These are phyloP conservation scores for Penicillium expansum DNA, from an alignment of 2,329 filamentous ascomycete species.

Conservation along the genomic window DNA sequence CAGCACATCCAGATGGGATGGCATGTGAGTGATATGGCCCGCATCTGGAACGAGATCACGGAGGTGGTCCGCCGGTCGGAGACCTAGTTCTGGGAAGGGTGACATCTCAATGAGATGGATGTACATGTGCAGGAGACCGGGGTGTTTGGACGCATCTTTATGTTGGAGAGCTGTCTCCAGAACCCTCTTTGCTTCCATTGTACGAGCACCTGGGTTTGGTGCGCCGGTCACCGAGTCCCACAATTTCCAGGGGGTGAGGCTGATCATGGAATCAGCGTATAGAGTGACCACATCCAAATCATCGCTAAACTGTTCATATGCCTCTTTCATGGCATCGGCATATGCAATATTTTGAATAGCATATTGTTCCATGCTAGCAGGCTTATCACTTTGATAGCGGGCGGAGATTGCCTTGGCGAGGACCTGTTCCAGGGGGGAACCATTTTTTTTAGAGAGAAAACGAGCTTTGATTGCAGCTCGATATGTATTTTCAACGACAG, in stretches of 20 bases:
- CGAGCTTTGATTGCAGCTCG: conserved; percentile 47
- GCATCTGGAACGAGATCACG: conserved; percentile 65
- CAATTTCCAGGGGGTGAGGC: conserved; percentile 62
- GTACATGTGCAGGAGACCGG: conserved; percentile 71
- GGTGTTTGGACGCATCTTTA: conserved; percentile 55
- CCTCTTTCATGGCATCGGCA: conserved; percentile 59
- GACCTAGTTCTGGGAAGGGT: conserved; percentile 59
- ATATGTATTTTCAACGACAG: conserved; percentile 49
- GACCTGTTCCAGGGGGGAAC: conserved; percentile 56
- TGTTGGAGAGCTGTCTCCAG: conserved; percentile 58
- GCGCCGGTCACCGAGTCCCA: conserved; percentile 61
- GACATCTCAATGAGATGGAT: conserved; percentile 81
- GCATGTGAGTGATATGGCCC: conserved; percentile 74
- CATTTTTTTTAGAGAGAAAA: conserved; percentile 32
- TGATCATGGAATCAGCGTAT: conserved; percentile 65
- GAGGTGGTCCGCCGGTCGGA: conserved; percentile 60
- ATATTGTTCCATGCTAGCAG: conserved; percentile 46
- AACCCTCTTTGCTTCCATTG: conserved; percentile 57
- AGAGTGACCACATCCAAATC: conserved; percentile 64
- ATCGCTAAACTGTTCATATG: conserved; percentile 52
- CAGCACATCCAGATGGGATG: conserved; percentile 71
- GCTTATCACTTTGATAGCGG: conserved; percentile 58
- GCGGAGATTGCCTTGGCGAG: conserved; percentile 61
- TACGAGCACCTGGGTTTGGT: conserved; percentile 55
- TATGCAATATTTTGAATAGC: conserved; percentile 58